Evolutionary conservation across 495 filamentous ascomycete genomes (phyloP).

Genomic region (Daldinia bambusicola): DNA sequence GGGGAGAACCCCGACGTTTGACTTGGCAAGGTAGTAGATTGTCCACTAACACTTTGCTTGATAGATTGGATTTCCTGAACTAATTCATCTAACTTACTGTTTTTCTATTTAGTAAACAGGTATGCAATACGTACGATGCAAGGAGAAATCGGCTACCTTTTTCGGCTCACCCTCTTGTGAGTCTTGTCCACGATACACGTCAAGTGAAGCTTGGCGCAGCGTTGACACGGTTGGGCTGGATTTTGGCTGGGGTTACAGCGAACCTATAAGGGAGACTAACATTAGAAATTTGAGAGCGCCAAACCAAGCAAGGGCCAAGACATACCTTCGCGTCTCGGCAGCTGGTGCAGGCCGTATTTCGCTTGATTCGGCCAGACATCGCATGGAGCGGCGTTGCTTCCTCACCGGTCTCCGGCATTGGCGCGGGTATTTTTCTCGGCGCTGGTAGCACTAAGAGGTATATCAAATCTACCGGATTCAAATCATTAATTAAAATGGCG

Average conservation of each 20-base stretch:
- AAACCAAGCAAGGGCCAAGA: not conserved
- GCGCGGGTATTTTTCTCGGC: constrained; percentile 11
- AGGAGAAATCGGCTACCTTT: constrained; percentile 45
- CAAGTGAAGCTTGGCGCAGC: constrained; percentile 57
- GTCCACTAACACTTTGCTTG: constrained; percentile 53
- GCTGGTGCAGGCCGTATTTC: constrained; percentile 56
- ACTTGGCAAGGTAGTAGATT: constrained; percentile 28
- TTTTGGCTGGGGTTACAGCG: constrained; percentile 56
- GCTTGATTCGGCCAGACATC: constrained; percentile 48
- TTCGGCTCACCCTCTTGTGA: constrained; percentile 56
- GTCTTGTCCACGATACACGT: constrained; percentile 58
- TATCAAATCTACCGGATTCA: constrained; percentile 13
- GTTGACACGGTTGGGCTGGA: constrained; percentile 54
- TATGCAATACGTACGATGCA: constrained; percentile 5
- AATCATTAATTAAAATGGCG: constrained; percentile 22
- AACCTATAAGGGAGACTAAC: constrained; percentile 45
- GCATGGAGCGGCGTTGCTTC: constrained; percentile 33
- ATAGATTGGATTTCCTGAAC: constrained; percentile 58
- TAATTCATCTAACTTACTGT: constrained; percentile 58
- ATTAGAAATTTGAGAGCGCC: not conserved
- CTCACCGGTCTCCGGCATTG: constrained; percentile 44
- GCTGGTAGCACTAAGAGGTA: not conserved
- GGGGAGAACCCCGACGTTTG: constrained; percentile 19
- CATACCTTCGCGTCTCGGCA: constrained; percentile 58
- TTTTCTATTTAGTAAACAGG: constrained; percentile 18